phyloP scores from a whole-genome alignment of 768 basidiomycete species.

The Strobilomyces dryophilus region DNA sequence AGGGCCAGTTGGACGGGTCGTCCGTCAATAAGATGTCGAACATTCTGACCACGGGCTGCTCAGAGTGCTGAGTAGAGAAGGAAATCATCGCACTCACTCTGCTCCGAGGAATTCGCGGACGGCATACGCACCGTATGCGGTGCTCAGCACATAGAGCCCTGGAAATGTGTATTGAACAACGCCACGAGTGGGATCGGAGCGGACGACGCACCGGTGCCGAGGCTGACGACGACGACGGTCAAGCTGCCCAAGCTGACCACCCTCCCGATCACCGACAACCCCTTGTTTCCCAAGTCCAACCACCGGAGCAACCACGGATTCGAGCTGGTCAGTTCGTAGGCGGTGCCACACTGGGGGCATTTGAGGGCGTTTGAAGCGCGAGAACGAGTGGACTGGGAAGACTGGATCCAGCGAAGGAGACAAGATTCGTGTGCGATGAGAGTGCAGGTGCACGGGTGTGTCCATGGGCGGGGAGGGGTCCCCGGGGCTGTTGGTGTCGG shows the following conservation, averaged over 20 bases:
- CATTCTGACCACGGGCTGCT: conserved; percentile 39
- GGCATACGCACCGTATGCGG: conserved; percentile 71
- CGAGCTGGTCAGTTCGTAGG: conserved; percentile 64
- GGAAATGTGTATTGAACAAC: conserved; percentile 7
- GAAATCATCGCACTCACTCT: conserved; percentile 41
- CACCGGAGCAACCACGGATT: conserved; percentile 50
- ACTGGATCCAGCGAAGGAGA: conserved; percentile 74
- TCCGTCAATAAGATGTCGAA: conserved; percentile 61
- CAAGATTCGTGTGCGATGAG: conserved; percentile 78
- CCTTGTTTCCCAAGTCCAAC: conserved; percentile 48
- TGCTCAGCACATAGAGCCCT: conserved; percentile 49
- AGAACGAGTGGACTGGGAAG: conserved; percentile 57
- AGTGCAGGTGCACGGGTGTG: conserved; percentile 78
- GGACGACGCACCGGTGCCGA: conserved; percentile 54
- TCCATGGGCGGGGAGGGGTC: conserved; percentile 57
- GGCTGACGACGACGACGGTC: conserved; percentile 48
- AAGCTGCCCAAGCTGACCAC: conserved; percentile 48
- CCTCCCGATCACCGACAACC: conserved; percentile 48
- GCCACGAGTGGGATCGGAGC: not conserved
- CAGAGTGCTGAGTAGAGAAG: not conserved
- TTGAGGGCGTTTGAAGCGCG: conserved; percentile 61
- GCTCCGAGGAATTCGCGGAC: conserved; percentile 63
- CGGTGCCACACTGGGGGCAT: conserved; percentile 71
- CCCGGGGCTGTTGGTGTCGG: conserved; percentile 33
- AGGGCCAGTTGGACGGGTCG: conserved; percentile 71